A percentile compares a stretch with the other conserved stretches of the same genome.
Conservation (phyloP, 768 basidiomycete genomes). For the Candolleomyces efflorescens region DNA sequence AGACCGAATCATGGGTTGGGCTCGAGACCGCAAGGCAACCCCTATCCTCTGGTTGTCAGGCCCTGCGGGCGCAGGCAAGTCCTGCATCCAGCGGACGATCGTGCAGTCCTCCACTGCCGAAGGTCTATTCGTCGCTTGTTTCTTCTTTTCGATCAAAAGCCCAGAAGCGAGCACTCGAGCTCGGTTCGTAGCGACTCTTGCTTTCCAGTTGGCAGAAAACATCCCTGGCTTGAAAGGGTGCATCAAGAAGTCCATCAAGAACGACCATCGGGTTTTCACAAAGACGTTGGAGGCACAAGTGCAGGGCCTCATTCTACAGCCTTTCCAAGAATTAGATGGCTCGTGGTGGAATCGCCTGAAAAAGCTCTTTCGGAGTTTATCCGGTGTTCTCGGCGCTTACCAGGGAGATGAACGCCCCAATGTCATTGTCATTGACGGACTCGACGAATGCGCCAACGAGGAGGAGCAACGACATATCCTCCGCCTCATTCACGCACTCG, state of each 20-base stretch:
- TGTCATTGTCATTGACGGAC: not conserved
- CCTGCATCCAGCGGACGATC: not conserved
- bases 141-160: not conserved
- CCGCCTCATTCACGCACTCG: not conserved
- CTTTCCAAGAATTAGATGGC: not conserved
- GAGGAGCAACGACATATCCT: not conserved
- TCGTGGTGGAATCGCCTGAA: not conserved
- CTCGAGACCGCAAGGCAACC: not conserved
- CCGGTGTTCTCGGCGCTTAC: no score
- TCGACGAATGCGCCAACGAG: not conserved
- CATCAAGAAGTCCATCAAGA: not conserved
- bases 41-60: not conserved
- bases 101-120: not conserved
- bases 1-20: not conserved
- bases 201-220: not conserved
- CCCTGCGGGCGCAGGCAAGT: not conserved
- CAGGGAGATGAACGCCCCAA: not conserved
- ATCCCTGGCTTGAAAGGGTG: not conserved
- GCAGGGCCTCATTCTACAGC: not conserved
- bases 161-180: not conserved
- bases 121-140: not conserved
- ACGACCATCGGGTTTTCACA: not conserved
- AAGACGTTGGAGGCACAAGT: not conserved
- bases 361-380: not conserved
- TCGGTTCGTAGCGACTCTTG: not conserved